phyloP scores from a whole-genome alignment of 2,329 filamentous ascomycete species.

The Aspergillus proliferans region DNA sequence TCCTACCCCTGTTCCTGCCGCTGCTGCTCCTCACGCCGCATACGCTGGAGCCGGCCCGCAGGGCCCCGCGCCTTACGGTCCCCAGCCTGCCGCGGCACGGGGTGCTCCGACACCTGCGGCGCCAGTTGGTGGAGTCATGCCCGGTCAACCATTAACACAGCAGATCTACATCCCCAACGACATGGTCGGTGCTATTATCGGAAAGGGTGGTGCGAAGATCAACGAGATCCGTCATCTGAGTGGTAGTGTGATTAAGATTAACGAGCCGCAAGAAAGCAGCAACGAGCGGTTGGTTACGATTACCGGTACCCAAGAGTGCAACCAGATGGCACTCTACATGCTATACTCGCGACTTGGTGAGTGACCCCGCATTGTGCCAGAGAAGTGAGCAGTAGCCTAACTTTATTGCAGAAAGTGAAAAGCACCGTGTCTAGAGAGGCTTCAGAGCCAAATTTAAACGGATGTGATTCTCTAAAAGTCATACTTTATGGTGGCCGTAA shows the following conservation, averaged over 20 bases:
- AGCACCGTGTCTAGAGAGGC: slow-evolving; percentile 57
- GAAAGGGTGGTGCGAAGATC: slow-evolving; percentile 97
- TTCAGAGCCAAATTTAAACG: neutral
- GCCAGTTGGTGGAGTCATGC: slow-evolving; percentile 67
- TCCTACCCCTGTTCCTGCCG: slow-evolving; percentile 64
- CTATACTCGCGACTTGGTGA: slow-evolving; percentile 92
- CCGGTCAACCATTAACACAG: slow-evolving; percentile 83
- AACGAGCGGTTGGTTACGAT: slow-evolving; percentile 97
- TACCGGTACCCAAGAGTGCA: slow-evolving; percentile 95
- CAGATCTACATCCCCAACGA: slow-evolving; percentile 99
- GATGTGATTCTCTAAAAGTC: slow-evolving; percentile 5
- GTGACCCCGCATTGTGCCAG: slow-evolving; percentile 4
- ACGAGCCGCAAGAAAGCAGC: slow-evolving; percentile 97
- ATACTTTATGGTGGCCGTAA: slow-evolving; percentile 12
- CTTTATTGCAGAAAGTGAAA: slow-evolving; percentile 59
- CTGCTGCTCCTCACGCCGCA: slow-evolving; percentile 59
- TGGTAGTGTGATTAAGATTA: slow-evolving; percentile 99
- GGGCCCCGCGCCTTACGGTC: slow-evolving; percentile 64
- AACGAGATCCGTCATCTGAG: slow-evolving; percentile 97
- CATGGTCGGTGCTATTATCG: slow-evolving; percentile 98
- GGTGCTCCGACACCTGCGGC: slow-evolving; percentile 59
- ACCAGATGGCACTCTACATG: slow-evolving; percentile 99
- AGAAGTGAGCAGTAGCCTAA: slow-evolving; percentile 6
- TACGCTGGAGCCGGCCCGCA: slow-evolving; percentile 78
- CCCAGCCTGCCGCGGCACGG: slow-evolving; percentile 53